These are phyloP conservation scores for Microbotryomycetes sp. DNA, from an alignment of 1,284 basidiomycete species.

Conservation along the genomic window DNA sequence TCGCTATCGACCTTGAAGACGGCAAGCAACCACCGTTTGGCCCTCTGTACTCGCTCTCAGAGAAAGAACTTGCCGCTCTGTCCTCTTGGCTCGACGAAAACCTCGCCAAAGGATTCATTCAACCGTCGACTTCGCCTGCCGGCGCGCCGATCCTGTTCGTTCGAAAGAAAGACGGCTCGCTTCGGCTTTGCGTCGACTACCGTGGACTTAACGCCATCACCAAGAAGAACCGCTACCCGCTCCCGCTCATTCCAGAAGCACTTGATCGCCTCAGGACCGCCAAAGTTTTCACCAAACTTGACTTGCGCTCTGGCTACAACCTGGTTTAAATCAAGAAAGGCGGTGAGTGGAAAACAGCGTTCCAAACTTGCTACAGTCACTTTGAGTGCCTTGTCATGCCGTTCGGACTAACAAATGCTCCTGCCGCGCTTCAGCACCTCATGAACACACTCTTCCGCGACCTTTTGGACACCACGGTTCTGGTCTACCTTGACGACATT, in stretches of 20 bases:
- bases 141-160: neutral
- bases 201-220: conserved; percentile 36
- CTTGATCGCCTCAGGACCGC: conserved; percentile 39
- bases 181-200: conserved; percentile 17
- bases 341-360: conserved; percentile 42
- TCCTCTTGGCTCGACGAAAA: conserved; percentile 5
- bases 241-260: conserved; percentile 44
- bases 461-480: conserved; percentile 34
- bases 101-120: conserved; percentile 9
- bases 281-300: conserved; percentile 39
- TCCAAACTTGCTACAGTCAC: conserved; percentile 41
- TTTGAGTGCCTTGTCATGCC: conserved; percentile 45
- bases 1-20: conserved; percentile 18
- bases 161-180: neutral
- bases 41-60: conserved; percentile 15
- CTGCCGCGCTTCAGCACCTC: conserved; percentile 41
- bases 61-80: conserved; percentile 1
- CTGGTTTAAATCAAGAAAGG: conserved; percentile 35
- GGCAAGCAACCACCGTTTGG: conserved; percentile 17
- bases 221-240: conserved; percentile 38
- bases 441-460: conserved; percentile 37
- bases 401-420: conserved; percentile 45
- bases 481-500: conserved; percentile 42
- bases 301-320: conserved; percentile 38
- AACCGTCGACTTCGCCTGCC: conserved; percentile 6